Conservation (phyloP, 768 basidiomycete species). For the Cyclocybe cylindracea region DNA sequence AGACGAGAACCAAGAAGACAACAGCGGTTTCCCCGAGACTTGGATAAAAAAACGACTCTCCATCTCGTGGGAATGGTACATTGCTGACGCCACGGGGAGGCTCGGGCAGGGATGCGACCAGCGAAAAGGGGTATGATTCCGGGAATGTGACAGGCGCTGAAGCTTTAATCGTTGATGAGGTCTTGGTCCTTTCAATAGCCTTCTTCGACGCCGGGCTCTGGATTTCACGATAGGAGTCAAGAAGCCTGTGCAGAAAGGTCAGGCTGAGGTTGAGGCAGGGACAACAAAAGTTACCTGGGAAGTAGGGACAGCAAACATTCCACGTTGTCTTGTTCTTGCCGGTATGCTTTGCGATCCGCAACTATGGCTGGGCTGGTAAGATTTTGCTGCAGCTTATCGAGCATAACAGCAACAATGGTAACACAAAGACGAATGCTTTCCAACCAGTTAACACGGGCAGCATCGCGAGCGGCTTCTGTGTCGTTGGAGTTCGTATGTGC, state of each 20-base stretch:
- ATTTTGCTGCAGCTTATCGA: conserved; percentile 86
- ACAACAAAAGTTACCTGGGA: conserved; percentile 58
- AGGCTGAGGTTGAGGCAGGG: background rate
- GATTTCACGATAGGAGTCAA: conserved; percentile 88
- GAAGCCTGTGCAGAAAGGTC: conserved; percentile 50
- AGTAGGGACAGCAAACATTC: conserved; percentile 82
- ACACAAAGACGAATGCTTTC: conserved; percentile 90
- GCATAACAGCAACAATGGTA: conserved; percentile 84
- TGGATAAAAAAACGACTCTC: conserved; percentile 63
- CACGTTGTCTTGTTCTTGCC: conserved; percentile 90
- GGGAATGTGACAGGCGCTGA: conserved; percentile 83
- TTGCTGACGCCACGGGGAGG: conserved; percentile 42
- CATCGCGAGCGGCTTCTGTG: conserved; percentile 64
- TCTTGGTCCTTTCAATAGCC: conserved; percentile 68
- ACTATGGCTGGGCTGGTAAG: conserved; percentile 67
- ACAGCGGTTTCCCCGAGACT: conserved; percentile 84
- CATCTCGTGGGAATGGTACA: conserved; percentile 42
- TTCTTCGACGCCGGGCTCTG: conserved; percentile 65
- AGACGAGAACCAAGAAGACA: conserved; percentile 78
- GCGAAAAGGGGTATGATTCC: conserved; percentile 89
- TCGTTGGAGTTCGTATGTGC: conserved; percentile 63
- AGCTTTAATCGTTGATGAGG: conserved; percentile 57
- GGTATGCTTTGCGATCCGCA: conserved; percentile 58
- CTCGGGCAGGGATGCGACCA: conserved; percentile 69
- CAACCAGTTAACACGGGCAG: conserved; percentile 83